Conservation (phyloP, 2,329 filamentous ascomycete species). For the Claviceps purpurea region DNA sequence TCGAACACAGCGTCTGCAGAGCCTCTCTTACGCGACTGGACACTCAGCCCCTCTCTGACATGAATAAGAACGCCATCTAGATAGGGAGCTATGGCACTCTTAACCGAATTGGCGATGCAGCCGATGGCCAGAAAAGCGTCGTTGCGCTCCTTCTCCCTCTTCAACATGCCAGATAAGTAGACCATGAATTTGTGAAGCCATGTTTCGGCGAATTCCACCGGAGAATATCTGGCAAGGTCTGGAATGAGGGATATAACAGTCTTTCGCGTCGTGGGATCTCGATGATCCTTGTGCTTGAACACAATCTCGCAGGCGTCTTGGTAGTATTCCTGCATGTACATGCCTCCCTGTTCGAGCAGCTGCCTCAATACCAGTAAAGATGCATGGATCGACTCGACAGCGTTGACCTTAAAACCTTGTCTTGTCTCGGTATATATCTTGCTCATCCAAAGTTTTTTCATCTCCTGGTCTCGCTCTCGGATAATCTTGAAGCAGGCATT, state of each 20-base stretch:
- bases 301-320: constrained; percentile 87
- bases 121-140: constrained; percentile 93
- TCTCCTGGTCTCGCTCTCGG: constrained; percentile 75
- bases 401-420: constrained; percentile 63
- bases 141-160: constrained; percentile 88
- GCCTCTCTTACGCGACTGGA: constrained; percentile 56
- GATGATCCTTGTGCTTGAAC: constrained; percentile 82
- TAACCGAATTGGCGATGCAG: constrained; percentile 90
- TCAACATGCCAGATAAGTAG: constrained; percentile 83
- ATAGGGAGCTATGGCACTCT: constrained; percentile 87
- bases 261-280: constrained; percentile 73
- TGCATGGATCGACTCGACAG: constrained; percentile 83
- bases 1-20: constrained; percentile 78
- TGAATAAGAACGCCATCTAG: constrained; percentile 88
- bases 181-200: constrained; percentile 97
- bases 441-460: constrained; percentile 77
- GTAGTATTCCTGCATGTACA: constrained; percentile 98
- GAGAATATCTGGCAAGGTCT: constrained; percentile 82
- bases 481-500: constrained; percentile 95
- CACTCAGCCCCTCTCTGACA: constrained; percentile 77
- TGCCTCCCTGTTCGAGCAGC: constrained; percentile 83
- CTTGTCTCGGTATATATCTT: constrained; percentile 83
- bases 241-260: constrained; percentile 88
- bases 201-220: constrained; percentile 72
- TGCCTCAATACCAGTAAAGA: constrained; percentile 87